A percentile compares a stretch with the other conserved stretches of the same genome.
These are phyloP conservation scores for Paraconiothyrium sp. DNA, from an alignment of 2,329 filamentous ascomycete species.

Conservation along the genomic window DNA sequence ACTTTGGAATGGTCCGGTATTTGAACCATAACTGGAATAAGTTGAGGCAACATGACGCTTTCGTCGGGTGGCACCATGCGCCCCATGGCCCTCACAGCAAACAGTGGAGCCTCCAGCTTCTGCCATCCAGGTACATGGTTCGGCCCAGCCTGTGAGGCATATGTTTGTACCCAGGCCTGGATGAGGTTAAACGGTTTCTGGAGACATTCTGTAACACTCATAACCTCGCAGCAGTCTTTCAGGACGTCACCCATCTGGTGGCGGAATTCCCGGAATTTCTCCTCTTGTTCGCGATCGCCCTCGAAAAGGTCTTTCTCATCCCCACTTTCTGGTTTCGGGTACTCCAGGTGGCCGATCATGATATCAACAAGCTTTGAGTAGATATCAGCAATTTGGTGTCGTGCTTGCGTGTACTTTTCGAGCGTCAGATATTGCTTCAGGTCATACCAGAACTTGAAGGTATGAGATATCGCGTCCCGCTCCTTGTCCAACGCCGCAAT, in stretches of 20 bases:
- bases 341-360: constrained; percentile 89
- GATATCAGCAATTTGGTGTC: constrained; percentile 78
- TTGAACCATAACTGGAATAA: constrained; percentile 92
- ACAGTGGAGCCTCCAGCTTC: constrained; percentile 91
- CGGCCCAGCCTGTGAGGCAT: constrained; percentile 77
- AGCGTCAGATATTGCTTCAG: constrained; percentile 95
- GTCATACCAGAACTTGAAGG: constrained; percentile 98
- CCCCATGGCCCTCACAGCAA: constrained; percentile 94
- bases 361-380: constrained; percentile 93
- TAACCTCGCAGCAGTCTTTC: constrained; percentile 96
- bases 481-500: constrained; percentile 88
- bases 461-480: constrained; percentile 89
- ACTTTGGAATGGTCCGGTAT: constrained; percentile 97
- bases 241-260: constrained; percentile 98
- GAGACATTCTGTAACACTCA: constrained; percentile 90
- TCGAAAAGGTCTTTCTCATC: constrained; percentile 89
- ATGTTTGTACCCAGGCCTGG: constrained; percentile 85
- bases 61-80: constrained; percentile 95
- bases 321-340: constrained; percentile 77
- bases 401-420: constrained; percentile 86
- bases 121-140: constrained; percentile 93
- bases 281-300: constrained; percentile 92
- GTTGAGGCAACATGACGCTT: constrained; percentile 83
- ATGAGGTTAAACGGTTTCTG: constrained; percentile 88
- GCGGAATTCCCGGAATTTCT: constrained; percentile 95